Base-by-base conservation (phyloP, 805 yeast species). In the Yarrowia phangngaensis region DNA sequence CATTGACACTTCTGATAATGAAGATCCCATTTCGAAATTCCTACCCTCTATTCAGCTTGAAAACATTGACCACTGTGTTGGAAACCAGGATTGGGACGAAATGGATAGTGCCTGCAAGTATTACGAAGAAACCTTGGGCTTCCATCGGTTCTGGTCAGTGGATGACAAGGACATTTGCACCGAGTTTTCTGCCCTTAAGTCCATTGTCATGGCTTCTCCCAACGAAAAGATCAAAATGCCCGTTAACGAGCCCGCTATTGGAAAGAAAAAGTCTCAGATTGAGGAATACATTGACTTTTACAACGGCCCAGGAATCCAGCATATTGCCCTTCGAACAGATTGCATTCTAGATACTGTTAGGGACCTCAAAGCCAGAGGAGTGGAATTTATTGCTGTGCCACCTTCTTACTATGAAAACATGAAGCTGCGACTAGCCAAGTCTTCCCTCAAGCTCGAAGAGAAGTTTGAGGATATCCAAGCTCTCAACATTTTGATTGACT, bases 221-320 rank as follows among this genome's bases (percentile, higher is more conserved):
- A 75, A 79, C 55, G 84, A 81, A 12, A 63, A 58, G 29, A 74
- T 84, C 54, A 83, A 84, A 62, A 79, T 86, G 78, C 95, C 95
- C 12, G 75, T 86, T 41, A 86, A 85, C 63, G 94, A 86, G 63
- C 95, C 95, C 0, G 90, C 87, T 0, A 61, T 68, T 40, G 86
- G 89, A 1, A 61, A 68, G 31, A 73, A 74, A 60, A 76, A 71
- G 59, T 79, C 89, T 3, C 95, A 86, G 60, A 81, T 86, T 52
- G 94, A 85, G 63, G 95, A 86, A 63, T 86, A 82, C 60, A 64
- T 82, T 54, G 82, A 80, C 46, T 86, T 70, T 58, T 73, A 84
- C 61, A 75, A 76, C 38, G 95, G 95, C 0, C 83, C 94, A 0
- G 95, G 95, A 3, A 75, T 87, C 26, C 95, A 86, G 65, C 95